These are phyloP conservation scores for Haematococcus sp. DNA, from an alignment of 139 green algal genomes.

Conservation along the genomic window DNA sequence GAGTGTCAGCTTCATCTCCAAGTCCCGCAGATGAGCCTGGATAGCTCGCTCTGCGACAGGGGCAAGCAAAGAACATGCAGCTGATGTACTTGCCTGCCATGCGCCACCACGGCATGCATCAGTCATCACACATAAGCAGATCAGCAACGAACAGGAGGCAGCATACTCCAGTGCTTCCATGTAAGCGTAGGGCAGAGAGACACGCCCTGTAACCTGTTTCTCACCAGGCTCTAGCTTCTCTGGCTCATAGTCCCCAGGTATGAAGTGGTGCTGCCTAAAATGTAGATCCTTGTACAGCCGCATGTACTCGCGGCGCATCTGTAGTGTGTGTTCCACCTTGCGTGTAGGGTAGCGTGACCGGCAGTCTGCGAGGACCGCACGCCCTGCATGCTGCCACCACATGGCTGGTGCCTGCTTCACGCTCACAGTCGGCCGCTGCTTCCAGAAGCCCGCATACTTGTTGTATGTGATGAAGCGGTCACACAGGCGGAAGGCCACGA, in stretches of 20 bases:
- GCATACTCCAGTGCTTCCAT: too few species aligned
- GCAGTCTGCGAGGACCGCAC: conserved; percentile 37
- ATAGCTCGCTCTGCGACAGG: neutral
- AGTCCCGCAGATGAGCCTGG: neutral
- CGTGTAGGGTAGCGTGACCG: conserved; percentile 31
- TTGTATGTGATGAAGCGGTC: conserved; percentile 21
- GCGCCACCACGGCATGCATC: too few species aligned
- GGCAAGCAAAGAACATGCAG: neutral
- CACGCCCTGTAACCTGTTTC: neutral
- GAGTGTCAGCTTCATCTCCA: conserved; percentile 36
- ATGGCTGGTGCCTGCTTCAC: conserved; percentile 4
- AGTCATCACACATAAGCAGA: too few species aligned
- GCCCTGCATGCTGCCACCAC: conserved; percentile 53
- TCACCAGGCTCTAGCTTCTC: neutral
- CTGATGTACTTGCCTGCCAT: too few species aligned
- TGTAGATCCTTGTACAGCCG: neutral
- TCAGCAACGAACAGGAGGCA: too few species aligned
- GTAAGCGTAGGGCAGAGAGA: neutral
- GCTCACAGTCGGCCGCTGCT: neutral
- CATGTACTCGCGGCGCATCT: conserved; percentile 12
- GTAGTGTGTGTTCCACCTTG: conserved; percentile 9
- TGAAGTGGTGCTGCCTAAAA: neutral
- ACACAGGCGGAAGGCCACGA: conserved; percentile 24
- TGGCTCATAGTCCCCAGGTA: neutral
- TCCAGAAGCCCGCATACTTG: conserved; percentile 31